Evolutionary conservation across 441 rosid genomes (phyloP), one percentile per base, ranked within the genome.

Genomic region (Gossypium lobatum): DNA sequence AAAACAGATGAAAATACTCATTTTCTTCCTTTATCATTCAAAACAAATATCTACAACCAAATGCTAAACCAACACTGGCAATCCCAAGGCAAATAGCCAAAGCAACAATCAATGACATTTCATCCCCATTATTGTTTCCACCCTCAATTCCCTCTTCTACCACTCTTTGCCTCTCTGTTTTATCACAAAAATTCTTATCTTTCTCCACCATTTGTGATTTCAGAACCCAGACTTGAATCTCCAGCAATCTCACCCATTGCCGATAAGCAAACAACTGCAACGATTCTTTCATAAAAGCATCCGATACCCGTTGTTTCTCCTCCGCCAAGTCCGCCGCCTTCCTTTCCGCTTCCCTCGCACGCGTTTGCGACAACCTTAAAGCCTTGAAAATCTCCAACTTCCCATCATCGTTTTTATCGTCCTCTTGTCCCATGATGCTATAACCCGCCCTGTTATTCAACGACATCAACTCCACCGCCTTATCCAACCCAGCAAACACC

Each of bases 271-370:
- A 75, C 10, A 83, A 14, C 60, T 74, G 73, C 81, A 83, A 46
- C 3, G 92, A 85, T 37, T 88, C 89, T 16, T 57, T 59, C 31
- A 80, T 50, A 37, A 88, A 28, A 23, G 81, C 91, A 21, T 74
- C 70, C 25, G 79, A 75, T 9, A 88, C 21, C 21, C 23, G 57
- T 14, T 88, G 87, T 18, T 34, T 84, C 76, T 89, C 91, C 71
- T 76, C 71, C 0, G 68, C 80, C 76, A 88, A 76, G 2, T 16
- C 75, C 6, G 71, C 79, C 37, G 83, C 85, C 70, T 77, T 82
- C 84, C 70, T 80, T 80, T 89, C 95, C 3, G 92, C 92, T 70
- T 88, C 88, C 61, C 95, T 85, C 10, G 92, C 95, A 18, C 91
- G 77, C 16, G 92, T 86, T 61, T 90, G 92, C 0, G 92, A 90